phyloP scores from a whole-genome alignment of 768 basidiomycete genomes.

The Hygrocybe coccinea region DNA sequence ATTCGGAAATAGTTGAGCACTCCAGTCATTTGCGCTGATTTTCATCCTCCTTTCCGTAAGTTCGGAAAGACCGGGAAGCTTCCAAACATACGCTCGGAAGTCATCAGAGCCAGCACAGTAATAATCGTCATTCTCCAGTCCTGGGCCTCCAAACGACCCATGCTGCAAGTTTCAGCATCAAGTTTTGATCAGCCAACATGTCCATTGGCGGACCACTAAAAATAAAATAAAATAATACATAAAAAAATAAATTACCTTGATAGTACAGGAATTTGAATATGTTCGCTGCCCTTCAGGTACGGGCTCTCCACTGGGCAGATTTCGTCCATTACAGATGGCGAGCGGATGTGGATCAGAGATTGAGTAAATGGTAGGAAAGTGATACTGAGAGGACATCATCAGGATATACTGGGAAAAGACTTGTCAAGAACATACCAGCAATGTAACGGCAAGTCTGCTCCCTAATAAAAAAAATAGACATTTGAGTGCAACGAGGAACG shows the following conservation, averaged over 20 bases:
- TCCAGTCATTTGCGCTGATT: constrained; percentile 46
- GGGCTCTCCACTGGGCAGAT: constrained; percentile 52
- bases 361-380: constrained; percentile 65
- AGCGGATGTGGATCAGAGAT: constrained; percentile 64
- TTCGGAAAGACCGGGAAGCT: constrained; percentile 48
- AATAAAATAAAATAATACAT: not conserved
- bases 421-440: constrained; percentile 49
- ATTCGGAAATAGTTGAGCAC: constrained; percentile 26
- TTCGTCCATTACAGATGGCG: constrained; percentile 59
- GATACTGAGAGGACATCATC: no score
- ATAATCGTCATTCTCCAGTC: constrained; percentile 48
- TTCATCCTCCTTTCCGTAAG: constrained; percentile 44
- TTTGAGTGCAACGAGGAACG: not conserved
- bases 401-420: not conserved
- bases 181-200: not conserved
- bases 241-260: constrained; percentile 52
- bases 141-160: constrained; percentile 67
- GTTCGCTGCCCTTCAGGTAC: constrained; percentile 43
- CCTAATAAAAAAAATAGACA: constrained; percentile 44
- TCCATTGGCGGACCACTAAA: not conserved
- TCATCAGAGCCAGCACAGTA: constrained; percentile 81
- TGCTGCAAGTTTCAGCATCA: constrained; percentile 35
- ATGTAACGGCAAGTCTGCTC: constrained; percentile 56
- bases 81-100: constrained; percentile 77
- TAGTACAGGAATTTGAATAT: constrained; percentile 71